Evolutionary conservation across 176 grass and related monocot species (phyloP), one percentile per base, ranked within the genome.

Genomic region (Eragrostis curvula): DNA sequence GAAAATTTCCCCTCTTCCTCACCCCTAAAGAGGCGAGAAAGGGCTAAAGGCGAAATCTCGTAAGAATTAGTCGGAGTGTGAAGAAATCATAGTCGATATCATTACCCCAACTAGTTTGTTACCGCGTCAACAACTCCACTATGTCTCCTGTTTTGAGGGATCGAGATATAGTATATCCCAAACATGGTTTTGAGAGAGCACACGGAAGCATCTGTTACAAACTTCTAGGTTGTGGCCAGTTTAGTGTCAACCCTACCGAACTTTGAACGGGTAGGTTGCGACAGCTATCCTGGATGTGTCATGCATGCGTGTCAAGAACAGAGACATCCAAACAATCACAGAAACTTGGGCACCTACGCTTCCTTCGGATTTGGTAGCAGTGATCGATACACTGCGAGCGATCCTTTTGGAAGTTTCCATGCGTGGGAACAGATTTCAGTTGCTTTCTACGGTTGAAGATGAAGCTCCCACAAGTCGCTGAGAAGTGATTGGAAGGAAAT

Each of bases 401-500:
- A 1, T n/a, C 53, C 53, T 56, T 9, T 61, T 11, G 6, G 5
- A 15, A 14, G 5, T 63, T 63, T 25, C 48, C 14, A 24, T 8
- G 51, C 39, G 57, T 66, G 60, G 49, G 52, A 8, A 20, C 60
- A 50, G 69, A 75, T 87, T 32, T 7, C 7, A 46, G 85, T 62
- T 77, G 85, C 85, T 87, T 87, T 81, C 61, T 10, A 20, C 11
- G 15, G 25, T 68, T 21, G 48, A 70, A 74, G 48, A 65, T 18
- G 24, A 25, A 3, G 7, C 12, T 18, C 25, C 50, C 15, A 39
- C 42, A 49, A 68, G 39, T 68, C 50, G 11, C 40, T 64, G 16
- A n/a, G 12, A 14, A 39, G 57, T 42, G 69, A 74, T 70, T 49
- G 79, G 14, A 18, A 25, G 72, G 53, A 44, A 71, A 71, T 83